These are phyloP conservation scores for Aspergillus costaricaensis DNA, from an alignment of 2,329 filamentous ascomycete species.

Conservation along the genomic window DNA sequence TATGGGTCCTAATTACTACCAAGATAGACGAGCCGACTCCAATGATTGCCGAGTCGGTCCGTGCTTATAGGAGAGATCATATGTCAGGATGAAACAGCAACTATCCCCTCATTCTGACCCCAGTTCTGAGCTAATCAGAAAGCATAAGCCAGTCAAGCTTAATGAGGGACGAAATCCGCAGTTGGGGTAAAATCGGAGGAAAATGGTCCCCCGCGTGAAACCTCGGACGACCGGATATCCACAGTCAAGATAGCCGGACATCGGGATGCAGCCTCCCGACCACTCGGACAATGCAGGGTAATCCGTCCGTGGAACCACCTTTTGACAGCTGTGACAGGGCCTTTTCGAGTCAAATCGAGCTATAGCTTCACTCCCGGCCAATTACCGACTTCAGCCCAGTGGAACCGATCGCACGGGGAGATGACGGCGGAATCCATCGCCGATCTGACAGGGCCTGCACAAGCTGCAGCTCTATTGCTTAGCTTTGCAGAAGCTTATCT, in stretches of 20 bases:
- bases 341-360: background rate
- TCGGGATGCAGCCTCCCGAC: conserved; percentile 1
- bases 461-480: background rate
- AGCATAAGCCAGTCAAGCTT: background rate
- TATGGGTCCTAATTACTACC: too few relatives aligned
- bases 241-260: conserved; percentile 1
- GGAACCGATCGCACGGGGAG: background rate
- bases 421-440: background rate
- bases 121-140: background rate
- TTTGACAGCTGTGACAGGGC: background rate
- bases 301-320: background rate
- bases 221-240: background rate
- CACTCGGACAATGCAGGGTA: background rate
- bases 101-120: too few relatives aligned
- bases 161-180: too few relatives aligned
- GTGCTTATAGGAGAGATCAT: too few relatives aligned
- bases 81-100: too few relatives aligned
- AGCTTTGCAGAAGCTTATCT: conserved; percentile 7
- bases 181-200: background rate
- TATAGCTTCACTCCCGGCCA: background rate
- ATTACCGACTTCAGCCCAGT: background rate
- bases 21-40: too few relatives aligned
- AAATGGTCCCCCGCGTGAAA: background rate
- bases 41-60: too few relatives aligned
- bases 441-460: background rate